Conservation (phyloP, 106 monocot species). For the Dendrobium huoshanense region DNA sequence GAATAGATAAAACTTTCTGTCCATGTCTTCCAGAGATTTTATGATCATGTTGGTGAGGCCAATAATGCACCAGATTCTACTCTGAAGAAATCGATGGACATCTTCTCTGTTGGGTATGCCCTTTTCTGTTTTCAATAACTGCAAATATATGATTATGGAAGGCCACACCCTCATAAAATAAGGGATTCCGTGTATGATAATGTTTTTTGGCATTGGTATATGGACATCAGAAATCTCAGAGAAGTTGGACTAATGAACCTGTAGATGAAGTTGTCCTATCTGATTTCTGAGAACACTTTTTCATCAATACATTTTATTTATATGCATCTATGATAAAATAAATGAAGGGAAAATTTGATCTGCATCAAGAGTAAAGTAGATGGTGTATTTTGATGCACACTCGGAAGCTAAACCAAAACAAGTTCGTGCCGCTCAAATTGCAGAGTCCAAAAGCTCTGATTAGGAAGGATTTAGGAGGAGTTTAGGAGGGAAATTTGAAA, state of each 20-base stretch:
- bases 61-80: constrained; percentile 71
- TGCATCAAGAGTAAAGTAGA: not conserved
- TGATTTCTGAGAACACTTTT: not conserved
- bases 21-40: constrained; percentile 70
- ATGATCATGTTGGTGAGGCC: constrained; percentile 77
- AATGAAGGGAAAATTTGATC: not conserved
- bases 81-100: constrained; percentile 96
- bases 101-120: constrained; percentile 94
- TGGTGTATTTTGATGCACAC: too few species aligned
- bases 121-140: not conserved
- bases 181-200: not conserved
- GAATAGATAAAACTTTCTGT: not conserved
- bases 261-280: not conserved
- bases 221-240: not conserved
- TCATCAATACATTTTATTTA: not conserved
- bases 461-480: too few species aligned
- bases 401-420: too few species aligned
- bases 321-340: not conserved
- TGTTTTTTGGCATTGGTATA: not conserved
- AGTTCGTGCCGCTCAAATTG: too few species aligned
- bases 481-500: too few species aligned
- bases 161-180: not conserved
- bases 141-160: not conserved
- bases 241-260: not conserved
- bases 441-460: too few species aligned